A percentile compares a stretch with the other conserved stretches of the same genome.
These are phyloP conservation scores for Pseudovirgaria hyperparasitica DNA, from an alignment of 2,329 filamentous ascomycete genomes.

Conservation along the genomic window DNA sequence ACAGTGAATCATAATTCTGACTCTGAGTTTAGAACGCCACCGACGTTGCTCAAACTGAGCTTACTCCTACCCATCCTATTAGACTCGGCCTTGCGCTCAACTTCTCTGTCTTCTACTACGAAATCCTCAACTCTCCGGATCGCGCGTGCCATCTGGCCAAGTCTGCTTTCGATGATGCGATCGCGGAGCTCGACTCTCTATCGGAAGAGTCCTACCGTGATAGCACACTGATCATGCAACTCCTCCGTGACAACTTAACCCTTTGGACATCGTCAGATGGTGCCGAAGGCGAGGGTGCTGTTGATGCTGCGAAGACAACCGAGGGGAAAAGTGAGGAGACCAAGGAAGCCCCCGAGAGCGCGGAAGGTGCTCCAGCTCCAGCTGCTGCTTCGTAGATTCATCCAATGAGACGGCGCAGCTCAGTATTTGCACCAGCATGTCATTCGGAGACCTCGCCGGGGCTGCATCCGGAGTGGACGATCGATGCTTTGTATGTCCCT, in stretches of 20 bases:
- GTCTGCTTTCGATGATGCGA: conserved; percentile 97
- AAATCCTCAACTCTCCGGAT: conserved; percentile 96
- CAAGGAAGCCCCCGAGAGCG: conserved; percentile 23
- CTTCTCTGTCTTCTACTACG: conserved; percentile 99
- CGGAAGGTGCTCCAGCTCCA: conserved; percentile 12
- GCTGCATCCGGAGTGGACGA: too few relatives aligned
- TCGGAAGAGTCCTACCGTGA: conserved; percentile 98
- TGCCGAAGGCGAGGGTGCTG: conserved; percentile 59
- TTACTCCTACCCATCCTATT: conserved; percentile 95
- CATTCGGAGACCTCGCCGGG: too few relatives aligned
- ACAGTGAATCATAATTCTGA: too few relatives aligned
- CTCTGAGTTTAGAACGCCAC: conserved; percentile 75
- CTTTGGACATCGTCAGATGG: conserved; percentile 95
- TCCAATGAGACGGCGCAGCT: too few relatives aligned
- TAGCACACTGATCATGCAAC: conserved; percentile 98
- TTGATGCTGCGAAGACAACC: conserved; percentile 31
- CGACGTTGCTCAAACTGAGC: conserved; percentile 94
- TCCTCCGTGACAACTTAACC: conserved; percentile 94
- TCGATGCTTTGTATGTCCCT: too few relatives aligned
- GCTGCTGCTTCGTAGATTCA: conserved; percentile 22
- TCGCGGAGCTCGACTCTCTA: conserved; percentile 94
- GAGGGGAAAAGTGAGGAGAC: conserved; percentile 37
- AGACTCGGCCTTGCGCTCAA: conserved; percentile 94
- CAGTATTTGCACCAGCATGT: too few relatives aligned
- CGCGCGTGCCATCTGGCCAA: conserved; percentile 97